phyloP scores from a whole-genome alignment of 805 yeast species.

The Starmerella sp. region DNA sequence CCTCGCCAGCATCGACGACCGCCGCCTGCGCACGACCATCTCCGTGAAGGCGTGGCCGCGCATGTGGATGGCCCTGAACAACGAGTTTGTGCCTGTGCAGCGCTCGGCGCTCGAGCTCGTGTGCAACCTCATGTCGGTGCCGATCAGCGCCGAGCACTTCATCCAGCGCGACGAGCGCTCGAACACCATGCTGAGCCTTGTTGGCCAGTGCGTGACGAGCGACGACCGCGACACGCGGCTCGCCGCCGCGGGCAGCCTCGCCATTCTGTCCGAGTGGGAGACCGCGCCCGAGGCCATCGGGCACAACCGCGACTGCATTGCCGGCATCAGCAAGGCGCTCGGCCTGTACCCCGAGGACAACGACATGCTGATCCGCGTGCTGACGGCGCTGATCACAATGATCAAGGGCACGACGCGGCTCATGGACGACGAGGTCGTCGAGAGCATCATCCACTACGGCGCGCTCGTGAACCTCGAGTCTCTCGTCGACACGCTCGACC shows the following conservation, averaged over 20 bases:
- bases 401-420: conserved; percentile 14
- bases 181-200: conserved; percentile 26
- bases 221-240: conserved; percentile 28
- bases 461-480: conserved; percentile 20
- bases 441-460: conserved; percentile 19
- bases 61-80: conserved; percentile 36
- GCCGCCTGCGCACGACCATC: conserved; percentile 33
- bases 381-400: conserved; percentile 23
- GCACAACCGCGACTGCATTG: conserved; percentile 23
- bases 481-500: conserved; percentile 17
- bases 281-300: conserved; percentile 27
- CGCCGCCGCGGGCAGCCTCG: conserved; percentile 35
- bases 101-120: conserved; percentile 52
- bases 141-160: conserved; percentile 30
- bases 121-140: conserved; percentile 43
- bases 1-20: conserved; percentile 40
- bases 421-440: conserved; percentile 23
- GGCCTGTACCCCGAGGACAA: conserved; percentile 20
- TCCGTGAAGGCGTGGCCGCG: conserved; percentile 36
- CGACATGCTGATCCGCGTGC: conserved; percentile 25
- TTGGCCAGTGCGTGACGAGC: conserved; percentile 23
- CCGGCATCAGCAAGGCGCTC: conserved; percentile 19
- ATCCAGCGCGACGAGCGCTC: conserved; percentile 27
- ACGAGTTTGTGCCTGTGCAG: conserved; percentile 41
- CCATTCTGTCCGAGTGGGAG: conserved; percentile 31